phyloP scores from a whole-genome alignment of 2,329 filamentous ascomycete genomes.

The Monosporascus ibericus region DNA sequence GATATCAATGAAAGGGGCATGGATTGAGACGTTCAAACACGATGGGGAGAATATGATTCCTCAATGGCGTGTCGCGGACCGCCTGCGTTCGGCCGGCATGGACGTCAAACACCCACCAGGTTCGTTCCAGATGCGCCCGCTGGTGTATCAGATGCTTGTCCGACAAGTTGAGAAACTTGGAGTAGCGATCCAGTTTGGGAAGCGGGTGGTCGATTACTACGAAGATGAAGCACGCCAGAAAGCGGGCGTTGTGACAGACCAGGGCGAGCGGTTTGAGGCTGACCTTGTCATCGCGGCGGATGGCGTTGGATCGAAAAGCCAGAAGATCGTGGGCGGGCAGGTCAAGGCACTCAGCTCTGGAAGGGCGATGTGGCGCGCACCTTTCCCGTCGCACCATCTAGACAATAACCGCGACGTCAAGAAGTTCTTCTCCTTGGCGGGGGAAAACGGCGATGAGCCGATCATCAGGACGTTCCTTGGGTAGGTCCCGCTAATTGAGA shows the following conservation, averaged over 20 bases:
- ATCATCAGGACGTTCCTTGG: slow-evolving; percentile 42
- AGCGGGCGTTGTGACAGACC: slow-evolving; percentile 41
- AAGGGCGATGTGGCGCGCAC: slow-evolving; percentile 38
- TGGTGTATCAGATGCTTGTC: slow-evolving; percentile 50
- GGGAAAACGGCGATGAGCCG: slow-evolving; percentile 32
- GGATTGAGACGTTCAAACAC: slow-evolving; percentile 51
- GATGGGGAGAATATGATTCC: slow-evolving; percentile 41
- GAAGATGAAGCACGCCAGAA: slow-evolving; percentile 35
- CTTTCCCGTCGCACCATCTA: slow-evolving; percentile 33
- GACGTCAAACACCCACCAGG: slow-evolving; percentile 42
- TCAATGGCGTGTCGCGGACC: slow-evolving; percentile 42
- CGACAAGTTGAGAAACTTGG: slow-evolving; percentile 40
- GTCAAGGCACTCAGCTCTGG: slow-evolving; percentile 36
- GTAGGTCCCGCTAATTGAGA: slow-evolving; percentile 26
- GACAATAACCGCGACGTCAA: slow-evolving; percentile 33
- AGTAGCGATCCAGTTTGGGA: slow-evolving; percentile 40
- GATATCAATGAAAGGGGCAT: slow-evolving; percentile 47
- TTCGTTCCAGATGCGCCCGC: slow-evolving; percentile 49
- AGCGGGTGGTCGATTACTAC: slow-evolving; percentile 42
- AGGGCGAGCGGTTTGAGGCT: slow-evolving; percentile 41
- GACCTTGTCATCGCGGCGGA: slow-evolving; percentile 43
- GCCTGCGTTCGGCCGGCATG: slow-evolving; percentile 32
- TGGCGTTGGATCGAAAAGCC: slow-evolving; percentile 39
- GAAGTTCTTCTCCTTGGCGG: slow-evolving; percentile 36
- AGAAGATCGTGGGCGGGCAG: slow-evolving; percentile 35